phyloP scores from a whole-genome alignment of 257 asterid genomes.

The Prunella vulgaris region DNA sequence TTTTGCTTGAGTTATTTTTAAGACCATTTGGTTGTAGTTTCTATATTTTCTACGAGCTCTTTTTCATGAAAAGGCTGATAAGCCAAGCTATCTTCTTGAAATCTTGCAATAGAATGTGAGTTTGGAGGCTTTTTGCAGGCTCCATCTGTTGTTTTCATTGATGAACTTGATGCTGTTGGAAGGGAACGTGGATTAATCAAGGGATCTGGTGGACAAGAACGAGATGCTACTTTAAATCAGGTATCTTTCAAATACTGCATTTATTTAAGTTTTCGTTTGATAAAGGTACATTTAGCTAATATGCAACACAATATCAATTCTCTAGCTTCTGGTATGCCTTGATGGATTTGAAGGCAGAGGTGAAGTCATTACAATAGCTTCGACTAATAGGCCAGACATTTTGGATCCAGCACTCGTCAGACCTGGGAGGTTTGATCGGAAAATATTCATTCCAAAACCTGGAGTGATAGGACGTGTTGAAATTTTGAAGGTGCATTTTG shows the following conservation, averaged over 20 bases:
- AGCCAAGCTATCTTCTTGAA: background rate
- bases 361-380: constrained; percentile 95
- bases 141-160: constrained; percentile 95
- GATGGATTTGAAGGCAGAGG: constrained; percentile 99
- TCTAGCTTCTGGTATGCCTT: constrained; percentile 91
- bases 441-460: constrained; percentile 86
- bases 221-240: constrained; percentile 98
- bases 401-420: constrained; percentile 96
- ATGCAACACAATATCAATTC: constrained; percentile 23
- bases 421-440: constrained; percentile 94
- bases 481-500: constrained; percentile 63
- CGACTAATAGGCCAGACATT: constrained; percentile 96
- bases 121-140: constrained; percentile 50
- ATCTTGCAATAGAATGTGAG: constrained; percentile 13
- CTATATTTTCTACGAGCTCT: constrained; percentile 7
- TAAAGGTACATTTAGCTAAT: constrained; percentile 21
- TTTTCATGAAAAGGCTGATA: background rate
- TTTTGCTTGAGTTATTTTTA: background rate
- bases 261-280: constrained; percentile 13
- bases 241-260: constrained; percentile 32
- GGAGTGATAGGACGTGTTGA: constrained; percentile 87
- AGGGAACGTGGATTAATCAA: constrained; percentile 87
- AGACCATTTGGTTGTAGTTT: background rate
- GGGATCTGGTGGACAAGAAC: constrained; percentile 98
- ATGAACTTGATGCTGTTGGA: constrained; percentile 98